A percentile compares a stretch with the other conserved stretches of the same genome.
Evolutionary conservation across 2,329 filamentous ascomycete genomes (phyloP).

Genomic region (Lachnellula hyalina): DNA sequence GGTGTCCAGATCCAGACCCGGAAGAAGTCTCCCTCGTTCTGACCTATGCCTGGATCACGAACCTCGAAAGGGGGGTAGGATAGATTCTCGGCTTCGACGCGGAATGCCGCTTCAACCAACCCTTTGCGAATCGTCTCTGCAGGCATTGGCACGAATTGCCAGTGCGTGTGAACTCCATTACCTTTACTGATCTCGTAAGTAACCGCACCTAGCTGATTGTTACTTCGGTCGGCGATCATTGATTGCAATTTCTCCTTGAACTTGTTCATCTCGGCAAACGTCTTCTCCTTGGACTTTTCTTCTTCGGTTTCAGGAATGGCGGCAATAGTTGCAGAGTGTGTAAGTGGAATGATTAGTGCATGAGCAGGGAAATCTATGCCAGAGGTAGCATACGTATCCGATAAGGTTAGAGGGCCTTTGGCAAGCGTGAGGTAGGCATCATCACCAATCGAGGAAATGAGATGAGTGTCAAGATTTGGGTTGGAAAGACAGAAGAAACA

Average conservation of each 20-base stretch:
- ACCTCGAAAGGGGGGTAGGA: conserved; percentile 47
- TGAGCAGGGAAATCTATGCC: conserved; percentile 75
- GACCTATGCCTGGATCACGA: conserved; percentile 45
- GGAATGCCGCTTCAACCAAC: conserved; percentile 82
- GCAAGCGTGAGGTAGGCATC: conserved; percentile 86
- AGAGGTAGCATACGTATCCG: conserved; percentile 58
- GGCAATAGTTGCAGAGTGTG: conserved; percentile 71
- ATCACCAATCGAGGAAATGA: conserved; percentile 84
- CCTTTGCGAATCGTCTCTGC: conserved; percentile 62
- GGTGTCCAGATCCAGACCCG: conserved; percentile 72
- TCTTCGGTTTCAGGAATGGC: conserved; percentile 48
- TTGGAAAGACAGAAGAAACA: conserved; percentile 98
- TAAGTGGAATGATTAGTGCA: conserved; percentile 83
- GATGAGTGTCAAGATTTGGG: conserved; percentile 74
- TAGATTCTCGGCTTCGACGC: conserved; percentile 76
- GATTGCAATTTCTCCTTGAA: conserved; percentile 73
- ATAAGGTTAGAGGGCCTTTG: conserved; percentile 78
- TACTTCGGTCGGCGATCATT: conserved; percentile 61
- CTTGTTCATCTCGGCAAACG: conserved; percentile 74
- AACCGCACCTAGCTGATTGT: conserved; percentile 66
- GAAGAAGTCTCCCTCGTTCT: conserved; percentile 65
- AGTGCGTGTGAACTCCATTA: conserved; percentile 81
- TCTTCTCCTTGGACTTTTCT: conserved; percentile 49
- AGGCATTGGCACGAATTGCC: conserved; percentile 83
- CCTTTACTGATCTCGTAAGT: conserved; percentile 88